These are phyloP conservation scores for Lactarius akahatsu DNA, from an alignment of 768 basidiomycete species.

Conservation along the genomic window DNA sequence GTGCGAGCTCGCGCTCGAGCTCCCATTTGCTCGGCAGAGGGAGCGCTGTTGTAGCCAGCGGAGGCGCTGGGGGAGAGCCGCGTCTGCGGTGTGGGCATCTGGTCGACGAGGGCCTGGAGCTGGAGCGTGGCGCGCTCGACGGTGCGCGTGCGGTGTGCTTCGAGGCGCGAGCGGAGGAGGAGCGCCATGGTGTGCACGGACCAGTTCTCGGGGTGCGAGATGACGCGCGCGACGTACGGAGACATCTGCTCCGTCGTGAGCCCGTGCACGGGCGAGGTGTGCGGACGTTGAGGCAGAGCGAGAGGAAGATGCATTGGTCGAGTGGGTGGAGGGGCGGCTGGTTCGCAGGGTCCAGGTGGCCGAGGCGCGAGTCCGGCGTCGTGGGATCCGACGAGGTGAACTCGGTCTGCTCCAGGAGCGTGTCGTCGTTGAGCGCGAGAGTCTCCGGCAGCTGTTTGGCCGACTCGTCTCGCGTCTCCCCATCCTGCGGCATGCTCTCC, in stretches of 20 bases:
- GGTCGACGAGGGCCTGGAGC: slow-evolving; percentile 93
- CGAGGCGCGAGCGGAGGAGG: slow-evolving; percentile 87
- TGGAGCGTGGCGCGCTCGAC: slow-evolving; percentile 92
- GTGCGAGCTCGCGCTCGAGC: slow-evolving; percentile 86
- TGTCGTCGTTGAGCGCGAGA: slow-evolving; percentile 89
- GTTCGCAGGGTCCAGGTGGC: slow-evolving; percentile 74
- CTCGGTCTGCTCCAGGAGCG: slow-evolving; percentile 88
- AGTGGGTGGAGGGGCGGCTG: slow-evolving; percentile 90
- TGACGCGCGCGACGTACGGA: slow-evolving; percentile 86
- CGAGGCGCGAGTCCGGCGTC: slow-evolving; percentile 46
- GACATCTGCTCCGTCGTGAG: slow-evolving; percentile 90
- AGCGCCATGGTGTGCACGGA: slow-evolving; percentile 96
- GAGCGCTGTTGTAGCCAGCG: slow-evolving; percentile 76
- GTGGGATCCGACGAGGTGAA: slow-evolving; percentile 75
- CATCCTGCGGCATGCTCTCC: slow-evolving; percentile 56
- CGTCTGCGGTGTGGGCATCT: slow-evolving; percentile 91
- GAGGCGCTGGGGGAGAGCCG: slow-evolving; percentile 69
- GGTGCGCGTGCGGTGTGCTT: slow-evolving; percentile 84
- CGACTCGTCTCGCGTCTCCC: slow-evolving; percentile 6
- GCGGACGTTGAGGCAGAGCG: slow-evolving; percentile 85
- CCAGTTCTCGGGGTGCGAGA: slow-evolving; percentile 92
- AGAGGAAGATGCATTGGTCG: slow-evolving; percentile 90
- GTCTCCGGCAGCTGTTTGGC: slow-evolving; percentile 62
- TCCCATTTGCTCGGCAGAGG: slow-evolving; percentile 91
- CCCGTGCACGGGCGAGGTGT: slow-evolving; percentile 86